Base-by-base conservation (phyloP, 306 rosid genomes). In the Cicer chorassanicum region DNA sequence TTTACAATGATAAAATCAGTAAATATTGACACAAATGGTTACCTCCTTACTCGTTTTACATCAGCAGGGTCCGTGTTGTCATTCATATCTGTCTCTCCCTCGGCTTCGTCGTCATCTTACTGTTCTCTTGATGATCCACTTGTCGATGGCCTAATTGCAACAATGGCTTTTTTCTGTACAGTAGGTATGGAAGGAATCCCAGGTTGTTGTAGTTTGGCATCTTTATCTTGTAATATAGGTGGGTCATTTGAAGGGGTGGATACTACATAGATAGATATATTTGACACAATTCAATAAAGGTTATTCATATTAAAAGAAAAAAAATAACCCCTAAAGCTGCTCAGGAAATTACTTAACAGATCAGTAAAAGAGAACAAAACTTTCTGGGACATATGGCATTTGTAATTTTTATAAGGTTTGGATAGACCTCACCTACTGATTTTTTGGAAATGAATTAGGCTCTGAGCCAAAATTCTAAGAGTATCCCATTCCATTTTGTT, bases 11-110 rank as follows among this genome's bases (percentile, higher is more conserved):
- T 24, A 81, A 82, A 42, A 19, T 65, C 56, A n/a, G 42, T 66
- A 13, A 78, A 72, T 46, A 68, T 34, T 56, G 60, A 83, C 69
- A 72, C 68, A 45, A 78, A 78, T 41, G 42, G 64, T 84, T 91
- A 95, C 99, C 99, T 92, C 85, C 99, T 89, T 68, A 90, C 92
- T 16, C 99, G 92, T 86, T 95, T 95, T 11, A 51, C 96, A 77
- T 90, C 96, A 62, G 92, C 63, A 68, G 86, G 95, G 76, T 90
- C 89, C 84, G 71, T 83, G 79, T 80, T 89, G 53, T 86, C 92
- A 55, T 79, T 83, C 70, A 74, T 79, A 55, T 86, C 90, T 48
- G 81, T 89, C 80, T 95, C 99, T 82, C 89, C 96, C 50, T 91
- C 98, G 67, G 78, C 72, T 44, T 94, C 99, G 9, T 94, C 99